phyloP scores from a whole-genome alignment of 2,329 filamentous ascomycete genomes.

The Talaromyces sp. region DNA sequence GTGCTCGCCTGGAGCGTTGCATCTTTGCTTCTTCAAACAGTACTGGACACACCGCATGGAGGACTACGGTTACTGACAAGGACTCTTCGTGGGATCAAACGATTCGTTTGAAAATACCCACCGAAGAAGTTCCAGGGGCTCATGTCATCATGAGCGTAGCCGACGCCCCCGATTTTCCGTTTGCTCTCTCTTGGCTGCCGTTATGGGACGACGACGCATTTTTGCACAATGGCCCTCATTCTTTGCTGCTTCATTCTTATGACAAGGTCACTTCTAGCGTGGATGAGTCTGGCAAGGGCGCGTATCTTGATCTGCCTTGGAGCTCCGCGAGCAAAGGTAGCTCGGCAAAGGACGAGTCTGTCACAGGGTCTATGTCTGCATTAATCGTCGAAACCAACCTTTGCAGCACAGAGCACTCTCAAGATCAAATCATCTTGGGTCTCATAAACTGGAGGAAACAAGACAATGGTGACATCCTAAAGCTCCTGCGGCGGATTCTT shows the following conservation, averaged over 20 bases:
- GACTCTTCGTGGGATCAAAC: constrained; percentile 86
- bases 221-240: constrained; percentile 76
- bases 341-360: constrained; percentile 63
- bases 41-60: constrained; percentile 75
- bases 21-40: constrained; percentile 83
- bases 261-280: constrained; percentile 81
- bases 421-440: constrained; percentile 79
- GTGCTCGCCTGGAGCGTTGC: constrained; percentile 79
- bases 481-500: constrained; percentile 73
- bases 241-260: constrained; percentile 78
- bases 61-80: constrained; percentile 72
- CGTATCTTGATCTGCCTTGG: constrained; percentile 83
- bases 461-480: constrained; percentile 64
- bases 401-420: constrained; percentile 91
- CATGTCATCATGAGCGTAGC: constrained; percentile 88
- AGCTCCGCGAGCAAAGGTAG: constrained; percentile 62
- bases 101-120: constrained; percentile 71
- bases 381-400: constrained; percentile 77
- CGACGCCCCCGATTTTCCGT: constrained; percentile 79
- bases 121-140: constrained; percentile 72
- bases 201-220: constrained; percentile 92
- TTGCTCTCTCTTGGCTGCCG: constrained; percentile 87
- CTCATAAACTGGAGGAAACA: constrained; percentile 82
- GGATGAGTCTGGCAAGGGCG: constrained; percentile 64
- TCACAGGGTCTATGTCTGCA: constrained; percentile 75